These are phyloP conservation scores for Fusarium torulosum DNA, from an alignment of 2,329 filamentous ascomycete genomes.

Conservation along the genomic window DNA sequence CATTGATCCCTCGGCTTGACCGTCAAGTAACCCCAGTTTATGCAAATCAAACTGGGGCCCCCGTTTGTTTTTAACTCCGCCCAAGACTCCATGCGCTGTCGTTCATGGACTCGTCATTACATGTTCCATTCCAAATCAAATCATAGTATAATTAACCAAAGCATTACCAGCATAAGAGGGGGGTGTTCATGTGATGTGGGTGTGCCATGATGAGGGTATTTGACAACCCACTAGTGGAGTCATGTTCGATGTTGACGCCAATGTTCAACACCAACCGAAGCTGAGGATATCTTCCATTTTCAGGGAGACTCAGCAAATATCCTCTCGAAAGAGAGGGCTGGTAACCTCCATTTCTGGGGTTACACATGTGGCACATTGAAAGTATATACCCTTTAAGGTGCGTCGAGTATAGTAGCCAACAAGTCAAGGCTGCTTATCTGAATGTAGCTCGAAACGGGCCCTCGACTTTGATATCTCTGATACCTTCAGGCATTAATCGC, in stretches of 20 bases:
- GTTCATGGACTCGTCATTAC: slow-evolving; percentile 45
- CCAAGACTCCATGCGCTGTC: slow-evolving; percentile 43
- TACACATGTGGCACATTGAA: slow-evolving; percentile 1
- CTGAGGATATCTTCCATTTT: slow-evolving; percentile 30
- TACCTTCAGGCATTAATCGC: slow-evolving; percentile 68
- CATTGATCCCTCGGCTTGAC: slow-evolving; percentile 28
- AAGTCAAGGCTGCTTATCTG: slow-evolving; percentile 34
- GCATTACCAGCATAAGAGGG: slow-evolving; percentile 26
- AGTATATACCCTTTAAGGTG: slow-evolving; percentile 13
- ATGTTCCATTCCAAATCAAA: slow-evolving; percentile 33
- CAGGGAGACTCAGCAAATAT: slow-evolving; percentile 27
- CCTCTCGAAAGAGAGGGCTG: slow-evolving; percentile 13
- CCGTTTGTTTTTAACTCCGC: slow-evolving; percentile 39
- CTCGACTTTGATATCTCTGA: slow-evolving; percentile 68
- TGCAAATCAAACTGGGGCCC: slow-evolving; percentile 32
- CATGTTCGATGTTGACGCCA: slow-evolving; percentile 2
- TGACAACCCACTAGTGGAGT: slow-evolving; percentile 10
- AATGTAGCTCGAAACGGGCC: slow-evolving; percentile 58
- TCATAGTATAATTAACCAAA: slow-evolving; percentile 25
- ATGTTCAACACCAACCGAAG: slow-evolving; percentile 4
- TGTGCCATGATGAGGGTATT: slow-evolving; percentile 4
- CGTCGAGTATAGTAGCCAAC: slow-evolving; percentile 1
- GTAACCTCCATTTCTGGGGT: slow-evolving; percentile 29
- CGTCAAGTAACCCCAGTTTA: slow-evolving; percentile 33
- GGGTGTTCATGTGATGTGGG: slow-evolving; percentile 20